Base-by-base conservation (phyloP, 192 early-diverging fungal genomes). In the Entomortierella beljakovae region DNA sequence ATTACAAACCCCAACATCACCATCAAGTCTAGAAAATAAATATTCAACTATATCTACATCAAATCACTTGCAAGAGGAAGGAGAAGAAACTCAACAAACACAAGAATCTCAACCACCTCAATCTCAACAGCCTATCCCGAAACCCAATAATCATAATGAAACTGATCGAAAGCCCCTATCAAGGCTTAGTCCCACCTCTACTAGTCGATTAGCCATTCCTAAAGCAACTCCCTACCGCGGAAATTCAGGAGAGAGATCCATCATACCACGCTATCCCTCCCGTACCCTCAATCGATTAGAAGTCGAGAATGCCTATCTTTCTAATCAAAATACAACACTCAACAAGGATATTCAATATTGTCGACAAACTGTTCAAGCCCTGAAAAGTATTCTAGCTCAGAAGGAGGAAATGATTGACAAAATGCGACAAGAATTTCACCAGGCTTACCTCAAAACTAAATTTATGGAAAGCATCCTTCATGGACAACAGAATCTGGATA, bases 271-370 rank as follows among this genome's bases (percentile, higher is more conserved):
- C 4, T 25, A 23, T 20, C 64, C 43, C 13, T 16, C 62, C 0
- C 76, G 64, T 43, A 48, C 62, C 0, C 20, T 80, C 10, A 80
- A 71, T 56, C 69, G 61, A 1, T 62, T 80, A 4, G 68, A 71
- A 33, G 58, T 80, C 7, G 76, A 80, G 33, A 80, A 80, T 46
- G 61, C 76, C 1, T 80, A 43, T 20, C 54, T 80, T 1, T 6
- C 29, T 16, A 70, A 52, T 31, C 76, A 80, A 56, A 80, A 80
- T 37, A 55, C 33, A 15, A 54, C 55, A 0, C 48, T 80, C 23
- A 68, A 56, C 46, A 68, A 38, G 40, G 76, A 80, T 6, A 50
- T 80, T n/a, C 63, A 66, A 0, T 51, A 74, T 16, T 66, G 71
- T 35, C 71, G 71, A n/a, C 38, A 74, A 22, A 74, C 71, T 0